Evolutionary conservation across 2,329 filamentous ascomycete genomes (phyloP), one percentile per base, ranked within the genome.

Genomic region (Talaromyces sp.): DNA sequence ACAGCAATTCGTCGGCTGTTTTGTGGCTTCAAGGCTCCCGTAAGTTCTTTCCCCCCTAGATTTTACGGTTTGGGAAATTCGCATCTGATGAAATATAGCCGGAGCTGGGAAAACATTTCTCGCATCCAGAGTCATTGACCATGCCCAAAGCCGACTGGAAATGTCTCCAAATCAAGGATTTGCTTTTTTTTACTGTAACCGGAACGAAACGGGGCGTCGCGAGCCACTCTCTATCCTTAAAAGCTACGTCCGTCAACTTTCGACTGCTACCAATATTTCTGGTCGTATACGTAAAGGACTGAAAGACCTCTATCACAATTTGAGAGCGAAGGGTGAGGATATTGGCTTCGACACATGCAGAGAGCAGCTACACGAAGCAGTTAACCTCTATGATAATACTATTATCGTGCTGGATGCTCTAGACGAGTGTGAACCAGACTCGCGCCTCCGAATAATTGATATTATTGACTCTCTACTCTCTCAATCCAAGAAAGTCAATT

Each of bases 21-120:
- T 64, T 67, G 41, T 67, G 60, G 66, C 60, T 64, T 55, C 64
- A 58, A 58, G 68, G 68, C 51, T 65, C 67, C 35, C 65, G 68
- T 69, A 62, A 61, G 65, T 64, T 19, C 43, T 19, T 41, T n/a
- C 2, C n/a, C 26, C 13, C 17, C 32, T 6, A 35, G 32, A 11
- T 35, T 35, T 35, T 17, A 35, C 5, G 32, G 5, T 35, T 35
- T 14, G 3, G 14, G 14, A 14, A 35, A 35, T 35, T 17, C 13
- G 32, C 4, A 35, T 35, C 54, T 56, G 24, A 56, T 19, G 14
- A 21, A 32, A 8, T 21, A 19, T 53, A 64, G 63, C 61, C 29
- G 61, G 63, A 19, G 55, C 63, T 53, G 63, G 63, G 17, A 64
- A 64, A 43, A 64, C 63, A 19, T 61, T 58, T 46, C 63, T 64